A percentile compares a stretch with the other conserved stretches of the same genome.
These are phyloP conservation scores for Candida ortonii DNA, from an alignment of 805 yeast species.

Conservation along the genomic window DNA sequence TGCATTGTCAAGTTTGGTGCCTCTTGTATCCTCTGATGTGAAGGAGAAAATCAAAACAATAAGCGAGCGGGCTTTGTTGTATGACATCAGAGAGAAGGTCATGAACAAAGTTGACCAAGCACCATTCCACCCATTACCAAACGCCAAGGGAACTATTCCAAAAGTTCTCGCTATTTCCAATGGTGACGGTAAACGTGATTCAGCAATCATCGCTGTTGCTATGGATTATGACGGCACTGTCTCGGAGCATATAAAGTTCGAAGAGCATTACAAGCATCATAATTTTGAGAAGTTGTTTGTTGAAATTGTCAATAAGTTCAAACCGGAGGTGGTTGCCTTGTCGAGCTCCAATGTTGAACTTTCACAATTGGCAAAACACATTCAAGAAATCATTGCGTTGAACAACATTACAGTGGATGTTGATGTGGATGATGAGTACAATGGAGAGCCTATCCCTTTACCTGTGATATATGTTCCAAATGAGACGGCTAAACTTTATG, in stretches of 20 bases:
- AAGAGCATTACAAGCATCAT: constrained; percentile 60
- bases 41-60: constrained; percentile 77
- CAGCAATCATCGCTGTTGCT: constrained; percentile 81
- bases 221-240: constrained; percentile 80
- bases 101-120: constrained; percentile 83
- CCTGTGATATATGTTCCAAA: constrained; percentile 84
- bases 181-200: constrained; percentile 82
- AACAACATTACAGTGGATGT: constrained; percentile 52
- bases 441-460: constrained; percentile 38
- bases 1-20: constrained; percentile 66
- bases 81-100: constrained; percentile 67
- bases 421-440: constrained; percentile 37
- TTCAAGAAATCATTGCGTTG: constrained; percentile 54
- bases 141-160: constrained; percentile 78
- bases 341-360: constrained; percentile 82
- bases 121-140: constrained; percentile 80
- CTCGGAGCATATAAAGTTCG: constrained; percentile 73
- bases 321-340: constrained; percentile 88
- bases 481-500: constrained; percentile 88
- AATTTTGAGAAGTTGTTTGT: constrained; percentile 66
- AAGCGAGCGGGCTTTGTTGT: constrained; percentile 68
- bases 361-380: constrained; percentile 54
- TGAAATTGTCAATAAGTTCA: constrained; percentile 55
- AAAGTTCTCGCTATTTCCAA: constrained; percentile 77
- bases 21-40: constrained; percentile 67